A percentile compares a stretch with the other conserved stretches of the same genome.
Conservation (phyloP, 352 stramenopile genomes). For the Hyphochytrium catenoides region DNA sequence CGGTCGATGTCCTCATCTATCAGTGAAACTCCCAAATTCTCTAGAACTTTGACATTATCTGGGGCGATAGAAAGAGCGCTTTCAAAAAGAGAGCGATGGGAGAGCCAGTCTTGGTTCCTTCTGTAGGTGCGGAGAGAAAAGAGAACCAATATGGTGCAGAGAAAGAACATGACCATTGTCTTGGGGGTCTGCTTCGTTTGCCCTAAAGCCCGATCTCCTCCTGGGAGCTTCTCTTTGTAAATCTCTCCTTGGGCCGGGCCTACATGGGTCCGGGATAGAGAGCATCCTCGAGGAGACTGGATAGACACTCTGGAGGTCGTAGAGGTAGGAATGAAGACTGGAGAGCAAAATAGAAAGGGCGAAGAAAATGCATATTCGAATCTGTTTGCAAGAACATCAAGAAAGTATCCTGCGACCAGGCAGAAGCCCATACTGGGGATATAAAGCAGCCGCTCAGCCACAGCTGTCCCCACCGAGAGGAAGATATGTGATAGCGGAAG, state of each 20-base stretch:
- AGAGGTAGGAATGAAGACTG: no score
- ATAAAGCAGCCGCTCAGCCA: slow-evolving; percentile 72
- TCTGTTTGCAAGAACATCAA: slow-evolving; percentile 13
- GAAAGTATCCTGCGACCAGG: slow-evolving; percentile 21
- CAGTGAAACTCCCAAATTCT: no score
- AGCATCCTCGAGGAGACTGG: slow-evolving; percentile 4
- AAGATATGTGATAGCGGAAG: slow-evolving; percentile 66
- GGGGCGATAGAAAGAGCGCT: slow-evolving; percentile 22
- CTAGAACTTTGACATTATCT: slow-evolving; percentile 45
- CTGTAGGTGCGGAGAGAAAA: no score
- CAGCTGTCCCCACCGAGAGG: slow-evolving; percentile 67
- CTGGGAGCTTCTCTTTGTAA: no score
- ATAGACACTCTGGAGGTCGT: slow-evolving; percentile 3
- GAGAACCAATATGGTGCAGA: no score
- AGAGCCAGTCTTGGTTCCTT: slow-evolving; percentile 34
- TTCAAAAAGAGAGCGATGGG: slow-evolving; percentile 26
- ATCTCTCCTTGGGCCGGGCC: no score
- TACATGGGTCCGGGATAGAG: neutral
- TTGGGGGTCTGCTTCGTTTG: neutral
- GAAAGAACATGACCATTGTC: no score
- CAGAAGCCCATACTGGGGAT: slow-evolving; percentile 64
- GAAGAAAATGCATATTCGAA: neutral
- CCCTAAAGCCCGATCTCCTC: neutral
- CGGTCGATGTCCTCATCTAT: no score
- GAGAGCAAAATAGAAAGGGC: no score